These are phyloP conservation scores for Dillenia turbinata DNA, from an alignment of 164 flowering plant genomes.

Conservation along the genomic window DNA sequence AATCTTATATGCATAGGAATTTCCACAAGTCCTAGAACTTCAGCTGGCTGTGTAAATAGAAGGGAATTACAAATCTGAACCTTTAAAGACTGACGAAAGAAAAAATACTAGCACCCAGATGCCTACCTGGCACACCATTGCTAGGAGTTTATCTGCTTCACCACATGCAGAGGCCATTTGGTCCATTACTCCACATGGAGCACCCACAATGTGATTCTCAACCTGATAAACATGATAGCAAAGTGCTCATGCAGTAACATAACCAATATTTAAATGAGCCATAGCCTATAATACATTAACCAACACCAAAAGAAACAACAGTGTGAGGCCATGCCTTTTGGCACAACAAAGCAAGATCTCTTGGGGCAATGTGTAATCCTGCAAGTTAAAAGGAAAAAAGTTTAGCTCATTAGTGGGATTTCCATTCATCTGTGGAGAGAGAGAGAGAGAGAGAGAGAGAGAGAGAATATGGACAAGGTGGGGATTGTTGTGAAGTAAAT, in stretches of 20 bases:
- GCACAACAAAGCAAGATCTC: constrained; percentile 90
- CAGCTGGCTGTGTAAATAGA: constrained; percentile 79
- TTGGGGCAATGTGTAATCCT: constrained; percentile 74
- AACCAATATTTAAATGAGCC: too few species aligned
- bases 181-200: constrained; percentile 99
- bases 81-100: neutral
- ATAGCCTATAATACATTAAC: too few species aligned
- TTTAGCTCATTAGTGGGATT: too few species aligned
- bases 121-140: constrained; percentile 95
- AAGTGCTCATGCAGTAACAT: too few species aligned
- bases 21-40: constrained; percentile 84
- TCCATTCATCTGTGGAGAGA: too few species aligned
- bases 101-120: neutral
- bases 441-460: too few species aligned
- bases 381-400: constrained; percentile 10
- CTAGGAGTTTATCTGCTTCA: constrained; percentile 95
- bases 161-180: constrained; percentile 99
- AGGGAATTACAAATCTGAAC: neutral
- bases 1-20: constrained; percentile 85
- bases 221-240: constrained; percentile 42
- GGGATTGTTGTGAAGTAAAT: too few species aligned
- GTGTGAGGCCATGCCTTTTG: constrained; percentile 63
- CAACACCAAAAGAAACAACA: too few species aligned
- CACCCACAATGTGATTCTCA: constrained; percentile 97
- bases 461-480: too few species aligned